Conservation (phyloP, 768 basidiomycete species). For the Pseudohyphozyma bogoriensis region DNA sequence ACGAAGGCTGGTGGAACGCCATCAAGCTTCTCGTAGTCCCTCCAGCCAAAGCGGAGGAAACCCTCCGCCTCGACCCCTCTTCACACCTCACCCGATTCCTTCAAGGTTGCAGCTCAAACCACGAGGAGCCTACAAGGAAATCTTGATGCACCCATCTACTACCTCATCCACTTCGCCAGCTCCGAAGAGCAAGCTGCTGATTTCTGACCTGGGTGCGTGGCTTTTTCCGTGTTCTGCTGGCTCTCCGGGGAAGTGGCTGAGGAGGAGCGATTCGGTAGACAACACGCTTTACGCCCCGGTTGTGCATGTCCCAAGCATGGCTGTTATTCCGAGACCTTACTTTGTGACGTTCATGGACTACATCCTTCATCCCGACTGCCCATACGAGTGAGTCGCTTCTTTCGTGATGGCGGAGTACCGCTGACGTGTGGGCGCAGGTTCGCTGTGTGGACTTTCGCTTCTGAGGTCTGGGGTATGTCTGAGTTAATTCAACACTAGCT, state of each 20-base stretch:
- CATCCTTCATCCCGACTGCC: slow-evolving; percentile 8
- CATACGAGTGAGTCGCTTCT: slow-evolving; percentile 9
- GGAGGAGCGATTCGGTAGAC: slow-evolving; percentile 20
- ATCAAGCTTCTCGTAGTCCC: too few relatives aligned
- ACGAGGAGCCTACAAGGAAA: too few relatives aligned
- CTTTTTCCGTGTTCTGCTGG: too few relatives aligned
- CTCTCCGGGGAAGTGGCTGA: slow-evolving; percentile 1
- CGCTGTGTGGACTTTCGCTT: neutral
- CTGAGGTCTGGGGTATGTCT: slow-evolving; percentile 2
- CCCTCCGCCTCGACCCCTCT: too few relatives aligned
- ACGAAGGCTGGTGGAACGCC: too few relatives aligned
- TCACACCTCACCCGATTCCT: too few relatives aligned
- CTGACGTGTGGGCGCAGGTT: neutral
- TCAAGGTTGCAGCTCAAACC: too few relatives aligned
- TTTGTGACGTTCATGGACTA: slow-evolving; percentile 21
- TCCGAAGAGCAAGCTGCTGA: too few relatives aligned
- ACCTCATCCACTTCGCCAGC: too few relatives aligned
- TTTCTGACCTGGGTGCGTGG: too few relatives aligned
- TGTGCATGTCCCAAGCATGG: neutral
- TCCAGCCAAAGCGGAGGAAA: too few relatives aligned
- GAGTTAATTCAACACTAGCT: slow-evolving; percentile 11
- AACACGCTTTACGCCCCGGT: slow-evolving; percentile 21
- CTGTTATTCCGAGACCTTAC: slow-evolving; percentile 20
- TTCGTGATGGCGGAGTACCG: neutral
- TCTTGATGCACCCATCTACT: too few relatives aligned